Percentiles rank a stretch among this genome's conserved stretches.
These are phyloP conservation scores for Rhexocercosporidium sp. DNA, from an alignment of 2,329 filamentous ascomycete species.

Conservation along the genomic window DNA sequence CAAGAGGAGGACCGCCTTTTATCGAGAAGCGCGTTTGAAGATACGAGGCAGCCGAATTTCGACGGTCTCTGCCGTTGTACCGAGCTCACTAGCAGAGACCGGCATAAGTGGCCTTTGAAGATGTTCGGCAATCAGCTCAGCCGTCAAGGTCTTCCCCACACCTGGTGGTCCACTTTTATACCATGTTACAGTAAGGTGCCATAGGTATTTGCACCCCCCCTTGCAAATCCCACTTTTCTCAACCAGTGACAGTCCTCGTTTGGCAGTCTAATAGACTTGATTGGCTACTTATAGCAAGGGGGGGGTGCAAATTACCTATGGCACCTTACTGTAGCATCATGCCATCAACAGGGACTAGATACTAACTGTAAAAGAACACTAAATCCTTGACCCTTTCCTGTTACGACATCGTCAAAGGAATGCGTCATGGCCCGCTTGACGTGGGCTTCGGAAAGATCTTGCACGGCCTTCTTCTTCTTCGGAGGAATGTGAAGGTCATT, in stretches of 20 bases:
- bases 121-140: conserved; percentile 20
- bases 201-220: too few relatives aligned
- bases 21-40: too few relatives aligned
- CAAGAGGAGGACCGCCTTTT: too few relatives aligned
- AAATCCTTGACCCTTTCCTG: conserved; percentile 8
- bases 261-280: too few relatives aligned
- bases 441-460: conserved; percentile 17
- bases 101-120: conserved; percentile 14
- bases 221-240: too few relatives aligned
- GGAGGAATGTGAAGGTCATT: conserved; percentile 31
- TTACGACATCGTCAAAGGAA: conserved; percentile 12
- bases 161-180: conserved; percentile 22
- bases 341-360: neutral
- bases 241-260: too few relatives aligned
- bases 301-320: too few relatives aligned
- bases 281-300: too few relatives aligned
- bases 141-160: conserved; percentile 28
- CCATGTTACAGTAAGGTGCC: too few relatives aligned
- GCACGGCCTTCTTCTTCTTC: conserved; percentile 31
- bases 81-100: conserved; percentile 20
- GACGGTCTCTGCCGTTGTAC: too few relatives aligned
- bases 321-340: too few relatives aligned
- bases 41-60: too few relatives aligned
- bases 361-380: conserved; percentile 17
- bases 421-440: neutral